These are phyloP conservation scores for Linnemannia schmuckeri DNA, from an alignment of 192 early-diverging fungal genomes.

Conservation along the genomic window DNA sequence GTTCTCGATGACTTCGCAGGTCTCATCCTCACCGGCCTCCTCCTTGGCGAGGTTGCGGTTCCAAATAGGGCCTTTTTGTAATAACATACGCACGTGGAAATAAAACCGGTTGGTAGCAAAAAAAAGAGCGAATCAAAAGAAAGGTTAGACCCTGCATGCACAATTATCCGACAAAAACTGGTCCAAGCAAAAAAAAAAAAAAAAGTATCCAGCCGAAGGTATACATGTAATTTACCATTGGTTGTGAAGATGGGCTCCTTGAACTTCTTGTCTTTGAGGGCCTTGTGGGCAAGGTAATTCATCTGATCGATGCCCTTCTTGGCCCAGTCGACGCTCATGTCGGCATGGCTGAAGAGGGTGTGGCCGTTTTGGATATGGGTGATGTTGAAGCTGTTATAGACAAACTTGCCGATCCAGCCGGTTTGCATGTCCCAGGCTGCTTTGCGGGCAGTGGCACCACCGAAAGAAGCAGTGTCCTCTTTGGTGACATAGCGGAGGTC, in stretches of 20 bases:
- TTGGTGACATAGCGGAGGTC: conserved; percentile 40
- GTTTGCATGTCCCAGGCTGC: conserved; percentile 37
- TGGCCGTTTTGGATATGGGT: conserved; percentile 34
- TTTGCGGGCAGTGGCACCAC: conserved; percentile 15
- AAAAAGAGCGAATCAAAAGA: background rate
- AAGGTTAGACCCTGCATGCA: background rate
- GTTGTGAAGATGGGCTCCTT: conserved; percentile 35
- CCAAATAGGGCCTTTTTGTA: conserved; percentile 31
- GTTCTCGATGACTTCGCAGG: conserved; percentile 29
- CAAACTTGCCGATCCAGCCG: conserved; percentile 40
- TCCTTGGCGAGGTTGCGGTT: conserved; percentile 21
- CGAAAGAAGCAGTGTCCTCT: conserved; percentile 39
- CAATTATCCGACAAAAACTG: background rate
- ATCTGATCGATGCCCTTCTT: conserved; percentile 17
- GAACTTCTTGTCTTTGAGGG: conserved; percentile 21
- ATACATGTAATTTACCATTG: conserved; percentile 6
- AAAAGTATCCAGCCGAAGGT: background rate
- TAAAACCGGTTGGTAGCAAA: background rate
- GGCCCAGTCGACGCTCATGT: conserved; percentile 41
- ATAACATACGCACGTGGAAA: background rate
- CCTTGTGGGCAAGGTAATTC: conserved; percentile 24
- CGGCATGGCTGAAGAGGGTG: conserved; percentile 38
- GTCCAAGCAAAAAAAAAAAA: background rate
- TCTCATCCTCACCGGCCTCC: conserved; percentile 20
- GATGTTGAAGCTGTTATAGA: conserved; percentile 43